A percentile compares a stretch with the other conserved stretches of the same genome.
phyloP scores from a whole-genome alignment of 2,329 filamentous ascomycete species.

The Beauveria brongniartii region DNA sequence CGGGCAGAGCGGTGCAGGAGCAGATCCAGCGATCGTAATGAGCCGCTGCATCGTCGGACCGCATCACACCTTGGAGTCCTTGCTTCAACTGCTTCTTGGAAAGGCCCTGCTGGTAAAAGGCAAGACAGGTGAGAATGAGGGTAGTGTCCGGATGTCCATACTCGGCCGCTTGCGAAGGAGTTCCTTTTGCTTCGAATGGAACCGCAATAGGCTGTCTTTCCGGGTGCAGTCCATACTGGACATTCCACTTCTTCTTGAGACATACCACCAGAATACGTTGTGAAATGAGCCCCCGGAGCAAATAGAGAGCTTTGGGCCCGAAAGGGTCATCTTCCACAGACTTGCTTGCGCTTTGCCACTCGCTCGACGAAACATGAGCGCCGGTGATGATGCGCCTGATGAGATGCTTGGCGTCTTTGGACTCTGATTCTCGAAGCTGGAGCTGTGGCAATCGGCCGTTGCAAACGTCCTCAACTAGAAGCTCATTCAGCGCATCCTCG shows the following conservation, averaged over 20 bases:
- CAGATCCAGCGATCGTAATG: slow-evolving; percentile 47
- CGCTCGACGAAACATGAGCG: background rate
- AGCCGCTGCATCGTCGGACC: slow-evolving; percentile 46
- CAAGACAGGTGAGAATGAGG: slow-evolving; percentile 56
- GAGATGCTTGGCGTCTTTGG: background rate
- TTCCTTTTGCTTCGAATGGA: slow-evolving; percentile 58
- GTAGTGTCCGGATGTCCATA: slow-evolving; percentile 61
- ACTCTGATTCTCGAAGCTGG: slow-evolving; percentile 3
- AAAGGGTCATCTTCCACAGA: slow-evolving; percentile 29
- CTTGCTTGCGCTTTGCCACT: background rate
- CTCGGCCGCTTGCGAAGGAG: slow-evolving; percentile 53
- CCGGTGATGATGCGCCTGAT: background rate
- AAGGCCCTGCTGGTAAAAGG: slow-evolving; percentile 59
- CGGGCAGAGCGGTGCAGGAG: slow-evolving; percentile 32
- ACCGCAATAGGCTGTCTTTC: slow-evolving; percentile 53
- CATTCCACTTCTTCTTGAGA: slow-evolving; percentile 57
- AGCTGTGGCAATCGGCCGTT: slow-evolving; percentile 18
- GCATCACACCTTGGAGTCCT: slow-evolving; percentile 40
- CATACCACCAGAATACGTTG: slow-evolving; percentile 51
- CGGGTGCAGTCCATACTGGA: slow-evolving; percentile 54
- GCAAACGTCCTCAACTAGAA: slow-evolving; percentile 34
- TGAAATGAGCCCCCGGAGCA: slow-evolving; percentile 56
- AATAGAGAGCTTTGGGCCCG: slow-evolving; percentile 29
- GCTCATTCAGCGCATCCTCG: slow-evolving; percentile 33
- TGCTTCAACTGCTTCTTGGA: slow-evolving; percentile 38